These are phyloP conservation scores for Pseudocercospora eumusae DNA, from an alignment of 2,329 filamentous ascomycete genomes.

Conservation along the genomic window DNA sequence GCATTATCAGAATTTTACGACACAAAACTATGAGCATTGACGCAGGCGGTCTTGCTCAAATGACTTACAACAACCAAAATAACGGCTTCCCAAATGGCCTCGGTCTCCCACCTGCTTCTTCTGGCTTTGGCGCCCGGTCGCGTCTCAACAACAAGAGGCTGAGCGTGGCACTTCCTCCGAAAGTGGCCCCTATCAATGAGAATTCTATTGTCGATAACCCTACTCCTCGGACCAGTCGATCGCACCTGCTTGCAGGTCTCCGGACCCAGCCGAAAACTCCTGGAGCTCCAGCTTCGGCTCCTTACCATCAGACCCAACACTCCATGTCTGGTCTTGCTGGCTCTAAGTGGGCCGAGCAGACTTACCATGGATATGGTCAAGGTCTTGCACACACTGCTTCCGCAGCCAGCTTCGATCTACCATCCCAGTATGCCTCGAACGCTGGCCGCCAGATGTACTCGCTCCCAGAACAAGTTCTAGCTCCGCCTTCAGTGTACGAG, in stretches of 20 bases:
- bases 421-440: conserved; percentile 50
- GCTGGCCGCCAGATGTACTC: conserved; percentile 63
- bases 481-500: conserved; percentile 77
- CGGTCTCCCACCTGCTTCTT: conserved; percentile 64
- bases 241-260: conserved; percentile 88
- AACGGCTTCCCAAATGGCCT: conserved; percentile 65
- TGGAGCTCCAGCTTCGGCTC: conserved; percentile 65
- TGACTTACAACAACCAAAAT: conserved; percentile 72
- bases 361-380: conserved; percentile 47
- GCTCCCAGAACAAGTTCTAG: conserved; percentile 80
- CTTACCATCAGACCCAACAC: conserved; percentile 59
- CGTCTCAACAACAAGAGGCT: conserved; percentile 83
- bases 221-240: conserved; percentile 90
- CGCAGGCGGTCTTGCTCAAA: conserved; percentile 99
- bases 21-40: conserved; percentile 63
- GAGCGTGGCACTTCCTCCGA: conserved; percentile 71
- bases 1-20: conserved; percentile 25
- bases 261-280: conserved; percentile 90
- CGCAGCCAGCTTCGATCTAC: conserved; percentile 50
- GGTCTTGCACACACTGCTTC: conserved; percentile 61
- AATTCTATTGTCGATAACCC: conserved; percentile 65
- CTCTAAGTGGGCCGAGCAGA: conserved; percentile 50
- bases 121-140: conserved; percentile 84
- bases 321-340: conserved; percentile 48
- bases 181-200: conserved; percentile 67